phyloP scores from a whole-genome alignment of 345 rosid species.

The Geranium rotundifolium region DNA sequence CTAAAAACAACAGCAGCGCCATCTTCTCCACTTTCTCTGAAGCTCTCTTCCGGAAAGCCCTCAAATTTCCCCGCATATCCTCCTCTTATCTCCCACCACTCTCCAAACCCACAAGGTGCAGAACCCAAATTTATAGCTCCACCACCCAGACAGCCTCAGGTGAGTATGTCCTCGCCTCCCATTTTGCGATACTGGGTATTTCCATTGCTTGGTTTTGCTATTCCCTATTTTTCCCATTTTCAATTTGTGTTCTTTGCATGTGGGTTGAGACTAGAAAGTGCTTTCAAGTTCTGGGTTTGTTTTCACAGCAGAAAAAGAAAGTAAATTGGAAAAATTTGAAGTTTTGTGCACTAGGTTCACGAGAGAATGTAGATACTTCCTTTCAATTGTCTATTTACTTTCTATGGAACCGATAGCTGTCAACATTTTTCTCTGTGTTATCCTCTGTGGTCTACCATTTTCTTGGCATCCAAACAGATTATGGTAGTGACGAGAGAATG shows the following conservation, averaged over 20 bases:
- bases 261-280: neutral
- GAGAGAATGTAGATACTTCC: neutral
- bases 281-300: neutral
- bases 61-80: slow-evolving; percentile 12
- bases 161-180: slow-evolving; percentile 9
- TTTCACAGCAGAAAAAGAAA: neutral
- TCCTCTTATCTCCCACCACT: slow-evolving; percentile 13
- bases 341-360: neutral
- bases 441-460: neutral
- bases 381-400: no score
- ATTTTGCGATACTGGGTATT: neutral
- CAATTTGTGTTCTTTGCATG: neutral
- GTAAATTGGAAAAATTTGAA: neutral
- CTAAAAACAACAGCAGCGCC: slow-evolving; percentile 4
- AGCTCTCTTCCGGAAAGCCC: slow-evolving; percentile 9
- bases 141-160: slow-evolving; percentile 8
- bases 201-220: slow-evolving; percentile 4
- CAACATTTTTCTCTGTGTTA: no score
- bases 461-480: neutral
- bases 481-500: neutral
- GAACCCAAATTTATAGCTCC: slow-evolving; percentile 10
- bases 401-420: no score
- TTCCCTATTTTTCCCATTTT: neutral
- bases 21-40: slow-evolving; percentile 20
- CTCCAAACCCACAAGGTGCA: slow-evolving; percentile 9